Evolutionary conservation across 2,329 filamentous ascomycete species (phyloP).

Genomic region (Metarhizium sp.): DNA sequence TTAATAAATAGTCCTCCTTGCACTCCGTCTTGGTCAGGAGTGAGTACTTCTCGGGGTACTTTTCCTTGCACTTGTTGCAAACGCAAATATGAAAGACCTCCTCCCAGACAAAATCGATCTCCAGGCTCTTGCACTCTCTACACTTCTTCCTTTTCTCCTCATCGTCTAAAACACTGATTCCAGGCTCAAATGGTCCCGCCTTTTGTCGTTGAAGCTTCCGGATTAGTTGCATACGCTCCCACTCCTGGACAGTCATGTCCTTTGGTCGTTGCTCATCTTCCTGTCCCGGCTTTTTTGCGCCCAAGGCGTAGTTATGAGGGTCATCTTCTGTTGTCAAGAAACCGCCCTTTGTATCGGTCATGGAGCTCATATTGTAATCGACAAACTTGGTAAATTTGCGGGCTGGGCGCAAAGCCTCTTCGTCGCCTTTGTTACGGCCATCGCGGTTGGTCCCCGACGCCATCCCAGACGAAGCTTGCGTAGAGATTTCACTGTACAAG

Average conservation of each 20-base stretch:
- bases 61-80: slow-evolving; percentile 82
- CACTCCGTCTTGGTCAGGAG: slow-evolving; percentile 95
- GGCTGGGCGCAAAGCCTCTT: slow-evolving; percentile 57
- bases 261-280: slow-evolving; percentile 57
- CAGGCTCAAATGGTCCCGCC: slow-evolving; percentile 79
- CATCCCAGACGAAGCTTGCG: slow-evolving; percentile 15
- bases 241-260: slow-evolving; percentile 83
- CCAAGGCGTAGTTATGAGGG: slow-evolving; percentile 71
- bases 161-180: slow-evolving; percentile 64
- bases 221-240: slow-evolving; percentile 76
- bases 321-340: slow-evolving; percentile 90
- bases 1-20: slow-evolving; percentile 88
- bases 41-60: slow-evolving; percentile 83
- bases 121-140: slow-evolving; percentile 69
- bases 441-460: slow-evolving; percentile 57
- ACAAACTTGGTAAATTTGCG: slow-evolving; percentile 90
- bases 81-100: slow-evolving; percentile 70
- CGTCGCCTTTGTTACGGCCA: slow-evolving; percentile 43
- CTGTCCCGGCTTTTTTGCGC: slow-evolving; percentile 28
- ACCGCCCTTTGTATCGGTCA: slow-evolving; percentile 96
- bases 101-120: slow-evolving; percentile 94
- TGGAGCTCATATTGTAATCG: slow-evolving; percentile 95
- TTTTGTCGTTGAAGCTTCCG: slow-evolving; percentile 63
- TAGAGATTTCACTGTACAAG: slow-evolving; percentile 53
- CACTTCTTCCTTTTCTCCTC: slow-evolving; percentile 62